Percentiles rank a stretch among this genome's conserved stretches.
These are phyloP conservation scores for Mycena sanguinolenta DNA, from an alignment of 768 basidiomycete species.

Conservation along the genomic window DNA sequence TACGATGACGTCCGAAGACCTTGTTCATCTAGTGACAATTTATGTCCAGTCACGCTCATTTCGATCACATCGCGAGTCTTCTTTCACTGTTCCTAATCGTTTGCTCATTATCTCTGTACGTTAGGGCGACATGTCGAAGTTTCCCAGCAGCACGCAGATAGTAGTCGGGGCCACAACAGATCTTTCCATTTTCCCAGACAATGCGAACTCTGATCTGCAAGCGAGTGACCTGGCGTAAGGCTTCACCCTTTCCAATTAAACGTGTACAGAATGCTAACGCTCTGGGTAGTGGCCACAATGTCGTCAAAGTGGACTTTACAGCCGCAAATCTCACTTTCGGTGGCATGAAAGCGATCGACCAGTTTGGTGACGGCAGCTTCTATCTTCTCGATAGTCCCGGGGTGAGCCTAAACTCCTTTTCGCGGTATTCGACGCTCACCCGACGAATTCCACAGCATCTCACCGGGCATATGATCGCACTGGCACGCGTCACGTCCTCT, in stretches of 20 bases:
- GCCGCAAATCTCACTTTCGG: constrained; percentile 20
- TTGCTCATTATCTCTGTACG: neutral
- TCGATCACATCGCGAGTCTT: constrained; percentile 28
- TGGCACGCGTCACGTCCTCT: constrained; percentile 35
- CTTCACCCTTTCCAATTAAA: neutral
- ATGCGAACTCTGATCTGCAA: constrained; percentile 11
- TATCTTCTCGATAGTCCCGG: constrained; percentile 36
- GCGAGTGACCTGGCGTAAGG: constrained; percentile 33
- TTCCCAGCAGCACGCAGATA: constrained; percentile 24
- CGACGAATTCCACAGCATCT: constrained; percentile 20
- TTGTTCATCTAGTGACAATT: neutral
- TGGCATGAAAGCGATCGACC: constrained; percentile 30
- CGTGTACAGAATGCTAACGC: neutral
- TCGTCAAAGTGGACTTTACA: constrained; percentile 17
- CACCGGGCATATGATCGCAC: constrained; percentile 32
- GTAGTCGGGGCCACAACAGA: constrained; percentile 23
- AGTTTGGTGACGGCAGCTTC: constrained; percentile 31
- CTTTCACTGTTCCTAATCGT: no score
- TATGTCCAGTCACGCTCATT: constrained; percentile 28
- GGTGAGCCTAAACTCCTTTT: constrained; percentile 3
- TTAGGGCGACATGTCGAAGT: constrained; percentile 39
- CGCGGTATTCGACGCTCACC: neutral
- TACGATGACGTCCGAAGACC: neutral
- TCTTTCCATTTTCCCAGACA: constrained; percentile 12
- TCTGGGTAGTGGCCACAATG: constrained; percentile 11